Base-by-base conservation (phyloP, 208 protist species). In the Balamuthia mandrillaris region DNA sequence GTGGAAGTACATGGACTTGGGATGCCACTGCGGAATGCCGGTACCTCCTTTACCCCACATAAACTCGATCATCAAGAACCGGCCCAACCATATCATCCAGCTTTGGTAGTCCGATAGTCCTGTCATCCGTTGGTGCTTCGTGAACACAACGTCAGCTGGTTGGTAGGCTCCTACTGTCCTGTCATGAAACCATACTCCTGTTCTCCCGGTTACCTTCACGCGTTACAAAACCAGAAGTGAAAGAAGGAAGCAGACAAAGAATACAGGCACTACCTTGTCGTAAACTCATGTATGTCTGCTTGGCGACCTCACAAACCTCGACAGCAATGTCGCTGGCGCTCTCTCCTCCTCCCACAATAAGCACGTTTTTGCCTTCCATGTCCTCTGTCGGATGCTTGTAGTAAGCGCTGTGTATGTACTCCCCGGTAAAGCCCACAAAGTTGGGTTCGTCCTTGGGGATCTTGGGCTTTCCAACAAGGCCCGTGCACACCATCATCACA, bases 21-120 rank as follows among this genome's bases (percentile, higher is more conserved):
- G 72, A 44, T 81, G 72, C 72, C 72, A 81, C 39, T 81, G 29
- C 45, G 56, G n/a, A 51, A 81, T 44, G 52, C 72, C 72, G 37
- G 49, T 81, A 29, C 72, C 72, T 35, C 72, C 72, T 21, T 81
- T 81, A 51, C 72, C 72, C 72, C 72, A 81, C 72, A 81, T 81
- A 42, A 81, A 61, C 37, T 81, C 72, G 9, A 81, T 58, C 16
- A 81, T 81, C 52, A 31, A 24, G 31, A 45, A 81, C 10, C 45
- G 31, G 14, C 72, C n/a, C n/a, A n/a, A 61, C 31, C 35, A 81
- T 4, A 81, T 51, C 1, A 81, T 42, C 72, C 72, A 81, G n/a
- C 72, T 81, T 16, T 61, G 45, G 52, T 61, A 81, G 72, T 81
- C 72, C n/a, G 72, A 63, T 31, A 54, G 39, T 3, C 72, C 72